Conservation (phyloP, 2,329 filamentous ascomycete species). For the Trichoderma asperellum region DNA sequence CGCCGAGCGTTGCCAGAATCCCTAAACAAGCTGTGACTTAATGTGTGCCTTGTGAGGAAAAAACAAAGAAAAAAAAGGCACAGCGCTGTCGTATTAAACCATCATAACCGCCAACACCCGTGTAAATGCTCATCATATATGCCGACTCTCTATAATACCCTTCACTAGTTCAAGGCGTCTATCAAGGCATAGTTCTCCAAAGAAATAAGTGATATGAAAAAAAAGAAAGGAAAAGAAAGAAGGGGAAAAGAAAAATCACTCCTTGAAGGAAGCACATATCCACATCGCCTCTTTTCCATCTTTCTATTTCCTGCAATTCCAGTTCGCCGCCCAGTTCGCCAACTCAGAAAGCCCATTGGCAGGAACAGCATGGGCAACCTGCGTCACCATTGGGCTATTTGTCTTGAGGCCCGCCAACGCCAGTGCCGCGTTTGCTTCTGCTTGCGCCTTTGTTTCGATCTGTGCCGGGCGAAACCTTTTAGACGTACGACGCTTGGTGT, state of each 20-base stretch:
- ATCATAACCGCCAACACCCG: slow-evolving; percentile 26
- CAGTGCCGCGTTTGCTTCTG: slow-evolving; percentile 32
- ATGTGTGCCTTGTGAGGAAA: not conserved
- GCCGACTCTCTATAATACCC: slow-evolving; percentile 12
- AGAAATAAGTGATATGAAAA: not conserved
- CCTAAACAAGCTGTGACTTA: not conserved
- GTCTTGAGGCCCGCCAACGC: slow-evolving; percentile 35
- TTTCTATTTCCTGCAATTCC: slow-evolving; percentile 24
- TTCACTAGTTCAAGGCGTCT: not conserved
- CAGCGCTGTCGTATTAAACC: slow-evolving; percentile 11
- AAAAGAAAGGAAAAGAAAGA: not conserved
- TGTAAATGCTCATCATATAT: slow-evolving; percentile 28
- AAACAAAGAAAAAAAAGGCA: not conserved
- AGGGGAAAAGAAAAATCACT: not conserved
- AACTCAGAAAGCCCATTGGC: slow-evolving; percentile 1
- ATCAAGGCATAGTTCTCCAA: not conserved
- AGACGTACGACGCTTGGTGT: slow-evolving; percentile 13
- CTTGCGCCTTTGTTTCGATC: slow-evolving; percentile 31
- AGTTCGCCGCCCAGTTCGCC: slow-evolving; percentile 16
- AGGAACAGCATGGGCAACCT: slow-evolving; percentile 15
- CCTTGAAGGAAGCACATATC: not conserved
- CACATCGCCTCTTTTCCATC: not conserved
- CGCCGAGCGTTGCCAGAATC: not conserved
- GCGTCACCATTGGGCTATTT: slow-evolving; percentile 30
- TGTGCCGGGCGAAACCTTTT: not conserved